Evolutionary conservation across 2,329 filamentous ascomycete genomes (phyloP), one percentile per base, ranked within the genome.

Genomic region (Sclerotinia subarctica): DNA sequence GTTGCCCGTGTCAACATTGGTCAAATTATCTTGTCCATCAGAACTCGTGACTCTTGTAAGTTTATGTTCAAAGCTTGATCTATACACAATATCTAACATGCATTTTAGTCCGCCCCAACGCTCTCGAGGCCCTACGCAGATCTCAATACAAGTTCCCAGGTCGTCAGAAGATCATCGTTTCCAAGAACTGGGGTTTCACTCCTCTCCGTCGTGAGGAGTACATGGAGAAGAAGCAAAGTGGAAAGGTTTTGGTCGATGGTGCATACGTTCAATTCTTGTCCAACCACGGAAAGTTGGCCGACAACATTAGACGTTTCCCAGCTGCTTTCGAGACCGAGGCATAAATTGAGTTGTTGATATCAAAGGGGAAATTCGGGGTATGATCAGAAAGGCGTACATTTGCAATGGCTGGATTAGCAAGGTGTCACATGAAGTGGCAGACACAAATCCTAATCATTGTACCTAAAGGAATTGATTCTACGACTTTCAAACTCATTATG

Each of bases 131-230:
- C 81, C 92, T 99, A 82, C 94, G 96, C 82, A 93, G 95, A 83
- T 96, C 93, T 76, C 95, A 97, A 90, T 97, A 98, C 93, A 99
- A 98, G 91, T 99, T 99, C 92, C 95, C 95, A 77, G 95, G 95
- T 83, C 94, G 95, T 85, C 95, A 99, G 89, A 99, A 99, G 93
- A 98, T 99, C 86, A 97, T 99, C 80, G 90, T 98, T 85, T 96
- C 92, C 88, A 99, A 98, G 93, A 99, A 99, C 90, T 99, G 95
- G 95, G 95, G 95, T 78, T 99, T 99, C 92, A 99, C 95, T 73
- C 94, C 94, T 81, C 92, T 99, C 79, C 91, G 93, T 80, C 94
- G 95, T 78, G 95, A 98, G 78, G 95, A 99, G 83, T 99, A 98
- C 86, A 86, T 96, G 81, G 88, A 93, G 83, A 92, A 94, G 86